A percentile compares a stretch with the other conserved stretches of the same genome.
Evolutionary conservation across 345 rosid genomes (phyloP).

Genomic region (Turnera subulata): DNA sequence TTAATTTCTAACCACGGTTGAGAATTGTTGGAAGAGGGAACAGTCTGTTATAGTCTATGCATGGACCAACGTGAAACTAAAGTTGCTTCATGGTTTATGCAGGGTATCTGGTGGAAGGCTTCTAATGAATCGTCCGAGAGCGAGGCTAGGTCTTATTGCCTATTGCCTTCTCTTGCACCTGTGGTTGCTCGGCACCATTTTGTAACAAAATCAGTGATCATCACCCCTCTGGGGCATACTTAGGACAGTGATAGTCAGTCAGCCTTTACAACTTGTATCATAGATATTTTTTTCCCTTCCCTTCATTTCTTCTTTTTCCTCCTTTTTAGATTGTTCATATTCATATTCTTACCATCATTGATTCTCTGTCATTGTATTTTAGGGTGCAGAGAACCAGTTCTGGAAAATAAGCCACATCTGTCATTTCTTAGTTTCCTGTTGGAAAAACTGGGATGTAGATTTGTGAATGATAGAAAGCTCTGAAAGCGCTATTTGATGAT

Average conservation of each 20-base stretch:
- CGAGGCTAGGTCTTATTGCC: slow-evolving; percentile 68
- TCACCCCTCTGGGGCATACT: neutral
- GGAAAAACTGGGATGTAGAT: neutral
- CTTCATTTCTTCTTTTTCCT: slow-evolving; percentile 7
- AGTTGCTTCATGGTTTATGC: slow-evolving; percentile 21
- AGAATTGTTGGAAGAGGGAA: neutral
- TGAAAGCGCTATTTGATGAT: neutral
- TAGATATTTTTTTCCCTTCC: slow-evolving; percentile 16
- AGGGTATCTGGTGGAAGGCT: slow-evolving; percentile 84
- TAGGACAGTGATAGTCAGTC: slow-evolving; percentile 6
- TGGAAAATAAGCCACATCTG: slow-evolving; percentile 15
- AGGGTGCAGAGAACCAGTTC: slow-evolving; percentile 32
- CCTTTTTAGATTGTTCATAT: slow-evolving; percentile 16
- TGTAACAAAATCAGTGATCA: slow-evolving; percentile 29
- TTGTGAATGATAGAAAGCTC: neutral
- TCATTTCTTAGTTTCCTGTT: neutral
- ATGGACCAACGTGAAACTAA: slow-evolving; percentile 7
- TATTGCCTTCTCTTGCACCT: slow-evolving; percentile 75
- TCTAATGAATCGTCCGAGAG: slow-evolving; percentile 75
- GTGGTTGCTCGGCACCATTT: slow-evolving; percentile 74
- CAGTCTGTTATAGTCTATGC: neutral
- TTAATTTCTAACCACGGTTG: neutral
- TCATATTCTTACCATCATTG: slow-evolving; percentile 8
- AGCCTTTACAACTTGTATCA: slow-evolving; percentile 28
- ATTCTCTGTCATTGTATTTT: slow-evolving; percentile 37